phyloP scores from a whole-genome alignment of 441 rosid genomes.

The Flueggea neowawraea region DNA sequence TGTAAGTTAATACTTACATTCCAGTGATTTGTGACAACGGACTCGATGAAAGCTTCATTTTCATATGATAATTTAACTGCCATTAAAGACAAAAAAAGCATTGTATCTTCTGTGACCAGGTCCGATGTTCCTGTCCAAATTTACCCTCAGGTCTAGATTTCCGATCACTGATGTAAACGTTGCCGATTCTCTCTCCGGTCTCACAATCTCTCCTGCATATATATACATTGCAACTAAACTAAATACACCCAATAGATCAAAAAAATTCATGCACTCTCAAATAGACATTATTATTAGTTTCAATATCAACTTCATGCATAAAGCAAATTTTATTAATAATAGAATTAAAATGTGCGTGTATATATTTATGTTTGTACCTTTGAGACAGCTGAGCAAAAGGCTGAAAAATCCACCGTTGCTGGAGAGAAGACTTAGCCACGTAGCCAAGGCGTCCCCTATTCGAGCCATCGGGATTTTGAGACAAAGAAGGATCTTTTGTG shows the following conservation, averaged over 20 bases:
- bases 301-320: no score
- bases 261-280: no score
- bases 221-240: background rate
- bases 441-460: conserved; percentile 33
- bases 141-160: conserved; percentile 41
- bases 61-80: conserved; percentile 73
- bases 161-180: conserved; percentile 39
- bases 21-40: conserved; percentile 40
- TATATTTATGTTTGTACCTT: conserved; percentile 19
- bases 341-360: background rate
- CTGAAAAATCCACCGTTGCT: conserved; percentile 46
- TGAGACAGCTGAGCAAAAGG: conserved; percentile 27
- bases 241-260: background rate
- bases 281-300: no score
- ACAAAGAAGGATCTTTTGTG: conserved; percentile 42
- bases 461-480: conserved; percentile 28
- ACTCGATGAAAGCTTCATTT: conserved; percentile 37
- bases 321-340: background rate
- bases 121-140: conserved; percentile 30
- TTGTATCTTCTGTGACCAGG: conserved; percentile 33
- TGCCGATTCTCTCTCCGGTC: conserved; percentile 47
- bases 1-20: conserved; percentile 23
- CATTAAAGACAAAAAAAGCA: conserved; percentile 54
- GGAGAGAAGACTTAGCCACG: conserved; percentile 47
- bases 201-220: conserved; percentile 32